Base-by-base conservation (phyloP, 1,139 yeast species). In the Hyphopichia buzzinii region DNA sequence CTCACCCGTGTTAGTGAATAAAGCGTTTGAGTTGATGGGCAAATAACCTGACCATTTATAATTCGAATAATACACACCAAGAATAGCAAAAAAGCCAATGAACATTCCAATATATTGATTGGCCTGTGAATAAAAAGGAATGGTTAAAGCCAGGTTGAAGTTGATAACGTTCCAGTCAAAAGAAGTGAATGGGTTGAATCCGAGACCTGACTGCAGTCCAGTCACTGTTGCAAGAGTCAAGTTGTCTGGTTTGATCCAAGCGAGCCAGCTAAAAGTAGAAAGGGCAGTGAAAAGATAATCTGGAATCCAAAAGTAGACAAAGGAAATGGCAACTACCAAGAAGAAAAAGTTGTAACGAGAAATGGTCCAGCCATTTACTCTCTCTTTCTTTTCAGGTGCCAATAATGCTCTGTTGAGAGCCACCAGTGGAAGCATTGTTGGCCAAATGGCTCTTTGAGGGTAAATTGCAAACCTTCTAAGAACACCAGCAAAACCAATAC, bases 401-500 rank as follows among this genome's bases (percentile, higher is more conserved):
- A 74, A 52, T 35, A 80, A 61, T 3, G 84, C 78, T 43, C 73
- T 61, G 52, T 77, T 76, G 43, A 79, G 57, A 12, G 85, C 81
- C 17, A 80, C 52, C 3, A 76, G 67, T 16, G 82, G 81, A 44
- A 79, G 53, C 30, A 67, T 52, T 8, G 76, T 64, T 37, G 84
- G 84, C 82, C 84, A 80, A 37, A 79, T 54, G 30, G 79, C 66
- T 37, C 68, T 65, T 14, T 67, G 59, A 16, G 86, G 85, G 48
- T 80, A 79, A 16, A 81, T 69, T 11, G 75, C 71, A 43, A 80
- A 68, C 38, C 68, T 69, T 48, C 85, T 68, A 56, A 78, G 56
- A 17, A 81, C 49, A 39, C 87, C 84, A 26, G 85, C 82, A 48
- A 79, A 67, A 2, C 84, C 83, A 46, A 79, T 73, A 17, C 88